Evolutionary conservation across 2,329 filamentous ascomycete genomes (phyloP).

Genomic region (Biscogniauxia marginata): DNA sequence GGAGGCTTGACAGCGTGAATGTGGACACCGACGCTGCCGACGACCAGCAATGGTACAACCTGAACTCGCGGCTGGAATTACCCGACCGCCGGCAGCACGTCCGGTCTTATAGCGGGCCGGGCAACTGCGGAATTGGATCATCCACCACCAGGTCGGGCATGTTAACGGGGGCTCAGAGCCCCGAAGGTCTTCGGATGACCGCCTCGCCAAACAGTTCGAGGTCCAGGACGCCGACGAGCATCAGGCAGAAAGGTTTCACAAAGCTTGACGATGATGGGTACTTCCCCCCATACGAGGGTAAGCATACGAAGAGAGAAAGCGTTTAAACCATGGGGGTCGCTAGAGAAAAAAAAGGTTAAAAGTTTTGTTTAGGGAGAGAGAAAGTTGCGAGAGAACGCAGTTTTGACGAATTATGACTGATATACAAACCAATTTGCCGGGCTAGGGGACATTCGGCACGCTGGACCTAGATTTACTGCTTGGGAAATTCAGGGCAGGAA

Average conservation of each 20-base stretch:
- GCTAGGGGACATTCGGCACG: neutral
- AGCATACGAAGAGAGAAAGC: slow-evolving; percentile 11
- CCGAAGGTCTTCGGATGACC: slow-evolving; percentile 29
- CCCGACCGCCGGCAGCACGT: slow-evolving; percentile 30
- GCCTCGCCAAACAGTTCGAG: slow-evolving; percentile 48
- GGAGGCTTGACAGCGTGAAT: slow-evolving; percentile 41
- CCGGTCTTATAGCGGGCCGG: slow-evolving; percentile 30
- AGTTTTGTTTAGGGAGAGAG: neutral
- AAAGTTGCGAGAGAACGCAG: slow-evolving; percentile 3
- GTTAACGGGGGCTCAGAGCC: slow-evolving; percentile 26
- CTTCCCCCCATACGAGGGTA: slow-evolving; percentile 36
- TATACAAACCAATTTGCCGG: neutral
- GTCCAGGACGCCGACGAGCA: slow-evolving; percentile 46
- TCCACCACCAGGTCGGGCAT: slow-evolving; percentile 19
- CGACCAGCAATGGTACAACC: slow-evolving; percentile 37
- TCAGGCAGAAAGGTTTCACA: slow-evolving; percentile 28
- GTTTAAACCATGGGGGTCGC: slow-evolving; percentile 1
- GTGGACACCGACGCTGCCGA: slow-evolving; percentile 32
- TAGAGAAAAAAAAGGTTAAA: neutral
- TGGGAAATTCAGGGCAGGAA: neutral
- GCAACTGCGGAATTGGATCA: slow-evolving; percentile 16
- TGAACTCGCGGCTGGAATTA: slow-evolving; percentile 33
- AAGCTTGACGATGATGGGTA: slow-evolving; percentile 40
- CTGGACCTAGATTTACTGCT: neutral
- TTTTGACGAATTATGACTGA: neutral